Percentiles rank a stretch among this genome's conserved stretches.
Conservation (phyloP, 2,329 filamentous ascomycete species). For the Fonsecaea nubica region DNA sequence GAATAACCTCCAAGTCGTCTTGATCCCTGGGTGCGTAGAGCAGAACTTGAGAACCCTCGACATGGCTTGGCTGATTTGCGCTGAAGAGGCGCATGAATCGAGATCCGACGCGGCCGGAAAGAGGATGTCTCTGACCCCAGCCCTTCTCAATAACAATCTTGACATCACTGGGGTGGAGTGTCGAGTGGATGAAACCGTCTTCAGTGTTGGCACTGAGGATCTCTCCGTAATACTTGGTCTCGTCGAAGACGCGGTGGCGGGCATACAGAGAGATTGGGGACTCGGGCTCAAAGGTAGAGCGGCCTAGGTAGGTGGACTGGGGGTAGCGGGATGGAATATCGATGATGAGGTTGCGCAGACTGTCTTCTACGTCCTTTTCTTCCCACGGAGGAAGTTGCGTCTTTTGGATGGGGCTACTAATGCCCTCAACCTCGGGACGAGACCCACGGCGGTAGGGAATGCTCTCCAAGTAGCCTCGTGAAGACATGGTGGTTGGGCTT, state of each 20-base stretch:
- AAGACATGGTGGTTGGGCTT: constrained; percentile 8
- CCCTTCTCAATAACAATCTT: constrained; percentile 73
- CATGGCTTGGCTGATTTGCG: not conserved
- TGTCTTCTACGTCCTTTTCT: constrained; percentile 23
- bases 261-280: constrained; percentile 30
- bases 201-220: constrained; percentile 25
- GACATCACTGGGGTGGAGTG: constrained; percentile 77
- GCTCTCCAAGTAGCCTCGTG: constrained; percentile 32
- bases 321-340: constrained; percentile 20
- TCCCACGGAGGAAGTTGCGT: constrained; percentile 26
- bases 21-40: constrained; percentile 47
- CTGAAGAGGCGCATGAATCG: constrained; percentile 19
- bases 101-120: constrained; percentile 36
- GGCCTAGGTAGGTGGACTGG: constrained; percentile 30
- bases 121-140: constrained; percentile 74
- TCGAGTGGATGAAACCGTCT: constrained; percentile 27
- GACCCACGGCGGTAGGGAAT: constrained; percentile 27
- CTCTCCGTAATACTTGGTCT: constrained; percentile 36
- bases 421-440: constrained; percentile 28
- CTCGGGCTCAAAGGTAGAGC: constrained; percentile 33
- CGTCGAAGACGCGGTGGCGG: constrained; percentile 32
- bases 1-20: constrained; percentile 43
- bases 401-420: constrained; percentile 22
- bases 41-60: constrained; percentile 35
- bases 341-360: constrained; percentile 29